phyloP scores from a whole-genome alignment of 1,139 yeast species.

The Nematodospora anomalae region DNA sequence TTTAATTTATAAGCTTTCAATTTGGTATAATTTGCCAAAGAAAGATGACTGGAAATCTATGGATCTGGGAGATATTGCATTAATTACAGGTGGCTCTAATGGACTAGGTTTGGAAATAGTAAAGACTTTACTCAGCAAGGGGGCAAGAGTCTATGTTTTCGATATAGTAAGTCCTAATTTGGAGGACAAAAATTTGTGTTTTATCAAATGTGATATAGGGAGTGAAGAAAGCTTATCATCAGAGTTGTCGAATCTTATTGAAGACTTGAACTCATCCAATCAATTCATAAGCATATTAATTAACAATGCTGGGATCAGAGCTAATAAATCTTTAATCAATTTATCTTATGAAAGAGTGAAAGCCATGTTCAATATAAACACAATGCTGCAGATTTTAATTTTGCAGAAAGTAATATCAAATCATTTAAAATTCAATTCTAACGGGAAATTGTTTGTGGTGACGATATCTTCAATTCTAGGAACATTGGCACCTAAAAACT shows the following conservation, averaged over 20 bases:
- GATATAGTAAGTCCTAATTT: slow-evolving; percentile 42
- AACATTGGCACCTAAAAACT: slow-evolving; percentile 64
- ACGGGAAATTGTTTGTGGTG: slow-evolving; percentile 49
- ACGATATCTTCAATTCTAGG: slow-evolving; percentile 73
- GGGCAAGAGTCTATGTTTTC: slow-evolving; percentile 41
- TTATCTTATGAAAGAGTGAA: slow-evolving; percentile 32
- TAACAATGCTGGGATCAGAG: slow-evolving; percentile 77
- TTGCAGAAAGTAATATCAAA: slow-evolving; percentile 42
- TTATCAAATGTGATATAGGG: slow-evolving; percentile 52
- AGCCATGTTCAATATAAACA: slow-evolving; percentile 52
- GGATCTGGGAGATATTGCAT: slow-evolving; percentile 32
- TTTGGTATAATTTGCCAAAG: slow-evolving; percentile 10
- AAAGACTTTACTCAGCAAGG: slow-evolving; percentile 27
- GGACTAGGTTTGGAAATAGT: slow-evolving; percentile 59
- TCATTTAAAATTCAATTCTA: slow-evolving; percentile 19
- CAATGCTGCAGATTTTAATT: slow-evolving; percentile 55
- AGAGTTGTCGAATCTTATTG: slow-evolving; percentile 24
- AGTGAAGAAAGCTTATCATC: slow-evolving; percentile 28
- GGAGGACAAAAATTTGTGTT: slow-evolving; percentile 13
- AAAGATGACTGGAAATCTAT: slow-evolving; percentile 14
- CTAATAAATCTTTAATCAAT: slow-evolving; percentile 42
- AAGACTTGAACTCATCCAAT: slow-evolving; percentile 26
- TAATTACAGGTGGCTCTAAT: slow-evolving; percentile 66
- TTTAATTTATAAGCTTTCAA: slow-evolving; percentile 7
- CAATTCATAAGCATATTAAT: slow-evolving; percentile 53